Evolutionary conservation across 2,329 filamentous ascomycete genomes (phyloP), one percentile per base, ranked within the genome.

Genomic region (Scedosporium aurantiacum): DNA sequence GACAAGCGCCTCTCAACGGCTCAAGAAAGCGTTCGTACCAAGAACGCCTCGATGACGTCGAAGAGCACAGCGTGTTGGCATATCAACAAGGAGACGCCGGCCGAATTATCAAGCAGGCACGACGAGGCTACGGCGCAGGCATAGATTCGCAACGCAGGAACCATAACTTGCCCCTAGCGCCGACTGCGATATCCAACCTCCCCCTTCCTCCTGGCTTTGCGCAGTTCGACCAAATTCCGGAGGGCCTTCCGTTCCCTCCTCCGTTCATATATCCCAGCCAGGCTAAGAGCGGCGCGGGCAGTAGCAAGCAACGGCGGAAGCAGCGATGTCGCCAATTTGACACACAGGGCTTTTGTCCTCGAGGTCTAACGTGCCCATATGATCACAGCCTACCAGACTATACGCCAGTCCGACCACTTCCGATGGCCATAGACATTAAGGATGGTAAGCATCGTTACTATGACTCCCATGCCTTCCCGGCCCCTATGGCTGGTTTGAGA

Each of bases 301-400:
- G 45, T 2, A 45, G 21, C 5, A 68, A 70, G 47, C 69, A 68
- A 45, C 74, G 73, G 62, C 75, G 71, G 57, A 76, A 73, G 64
- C 72, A 78, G 62, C 78, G 83, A 62, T 92, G 89, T 68, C 78
- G 82, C 62, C 86, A 90, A 70, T 91, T 88, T 67, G 87, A 90
- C 62, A 82, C 75, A 1, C 89, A 89, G 66, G 89, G 89, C 0
- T 90, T 82, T 67, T 92, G 89, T 68, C 79, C 84, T 5, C 76
- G 84, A 45, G 87, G 88, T 2, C 83, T 78, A 66, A 81, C 79
- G 23, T 92, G 89, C 72, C 80, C 78, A 45, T 91, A 82, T 67
- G 84, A 90, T 66, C 89, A 93, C 69, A 84, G 82, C 7, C 77
- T 60, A 2, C 54, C 50, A 7, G 21, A 21, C 16, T 54, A 27